A percentile compares a stretch with the other conserved stretches of the same genome.
Evolutionary conservation across 768 basidiomycete species (phyloP).

Genomic region (Chalciporus pseudorubinellus): DNA sequence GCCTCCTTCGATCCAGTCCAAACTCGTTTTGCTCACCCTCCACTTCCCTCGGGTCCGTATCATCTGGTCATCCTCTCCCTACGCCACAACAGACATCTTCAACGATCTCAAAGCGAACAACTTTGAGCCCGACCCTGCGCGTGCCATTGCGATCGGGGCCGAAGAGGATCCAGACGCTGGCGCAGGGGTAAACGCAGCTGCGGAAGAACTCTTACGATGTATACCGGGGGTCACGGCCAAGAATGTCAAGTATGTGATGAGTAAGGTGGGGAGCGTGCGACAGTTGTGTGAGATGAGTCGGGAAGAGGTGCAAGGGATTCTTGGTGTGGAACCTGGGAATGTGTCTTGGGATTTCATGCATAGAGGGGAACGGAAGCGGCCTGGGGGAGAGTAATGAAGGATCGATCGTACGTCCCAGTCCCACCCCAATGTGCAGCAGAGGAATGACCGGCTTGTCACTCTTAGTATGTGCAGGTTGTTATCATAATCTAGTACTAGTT

Average conservation of each 20-base stretch:
- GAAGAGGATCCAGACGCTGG: constrained; percentile 70
- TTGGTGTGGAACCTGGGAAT: constrained; percentile 82
- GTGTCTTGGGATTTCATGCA: constrained; percentile 82
- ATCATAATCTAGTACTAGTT: too few species aligned
- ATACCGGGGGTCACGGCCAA: constrained; percentile 85
- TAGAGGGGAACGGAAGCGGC: constrained; percentile 47
- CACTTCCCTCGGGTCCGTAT: constrained; percentile 90
- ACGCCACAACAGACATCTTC: constrained; percentile 89
- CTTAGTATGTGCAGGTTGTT: too few species aligned
- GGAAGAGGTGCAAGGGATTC: constrained; percentile 62
- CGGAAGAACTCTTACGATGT: constrained; percentile 78
- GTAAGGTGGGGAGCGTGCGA: constrained; percentile 70
- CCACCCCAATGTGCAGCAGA: too few species aligned
- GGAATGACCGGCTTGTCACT: too few species aligned
- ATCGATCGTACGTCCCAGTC: not conserved
- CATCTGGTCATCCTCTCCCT: constrained; percentile 97
- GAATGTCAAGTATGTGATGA: constrained; percentile 83
- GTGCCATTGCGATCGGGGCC: constrained; percentile 78
- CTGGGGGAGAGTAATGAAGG: not conserved
- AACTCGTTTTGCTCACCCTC: constrained; percentile 85
- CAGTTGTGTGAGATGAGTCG: constrained; percentile 68
- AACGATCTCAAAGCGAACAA: constrained; percentile 81
- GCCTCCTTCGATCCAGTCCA: constrained; percentile 77
- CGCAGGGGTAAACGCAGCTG: constrained; percentile 66
- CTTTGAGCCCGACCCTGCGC: constrained; percentile 74